Base-by-base conservation (phyloP, 1,284 basidiomycete genomes). In the Puccinia novopanici region DNA sequence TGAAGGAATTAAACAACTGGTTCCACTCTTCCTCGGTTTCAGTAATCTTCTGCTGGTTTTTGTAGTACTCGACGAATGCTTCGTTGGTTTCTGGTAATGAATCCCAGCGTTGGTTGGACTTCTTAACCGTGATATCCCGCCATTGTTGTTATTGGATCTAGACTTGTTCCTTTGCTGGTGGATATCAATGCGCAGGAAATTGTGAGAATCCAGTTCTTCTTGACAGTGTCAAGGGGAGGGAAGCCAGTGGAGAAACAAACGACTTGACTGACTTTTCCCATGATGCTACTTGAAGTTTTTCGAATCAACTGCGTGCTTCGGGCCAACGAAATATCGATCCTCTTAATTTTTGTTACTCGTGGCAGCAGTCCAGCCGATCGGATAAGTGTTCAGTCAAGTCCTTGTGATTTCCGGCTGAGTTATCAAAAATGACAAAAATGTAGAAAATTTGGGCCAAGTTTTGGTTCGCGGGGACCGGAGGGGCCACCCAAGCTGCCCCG, bases 21-120 rank as follows among this genome's bases (percentile, higher is more conserved):
- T 78, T 52, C 76, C 76, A 78, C 59, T 78, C 76, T 70, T 78
- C 50, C 17, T 78, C 76, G 42, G 52, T 70, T 55, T 50, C 42
- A 57, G 68, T 52, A 70, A 78, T 78, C 37, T 74, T 55, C 24
- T 68, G 63, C 71, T 78, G 76, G 40, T 65, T 57, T 70, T 78
- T 78, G 34, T 78, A 78, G 57, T 78, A 78, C 24, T 78, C 65
- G 22, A 78, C 76, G 34, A 78, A 78, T 1, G 76, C 76, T 70
- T 52, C 45, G 57, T 78, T 78, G 19, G 76, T 78, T 24, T 30
- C 65, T 10, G 76, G 76, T 17, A 78, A 55, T 54, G 30, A 30
- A 59, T 78, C 76, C 76, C 76, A 78, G 30, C 76, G 45, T 59
- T 78, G 76, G 68, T 52, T 71, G 34, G 76, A 78, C 55, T 67